Evolutionary conservation across 768 basidiomycete genomes (phyloP), one percentile per base, ranked within the genome.

Genomic region (Artomyces pyxidatus): DNA sequence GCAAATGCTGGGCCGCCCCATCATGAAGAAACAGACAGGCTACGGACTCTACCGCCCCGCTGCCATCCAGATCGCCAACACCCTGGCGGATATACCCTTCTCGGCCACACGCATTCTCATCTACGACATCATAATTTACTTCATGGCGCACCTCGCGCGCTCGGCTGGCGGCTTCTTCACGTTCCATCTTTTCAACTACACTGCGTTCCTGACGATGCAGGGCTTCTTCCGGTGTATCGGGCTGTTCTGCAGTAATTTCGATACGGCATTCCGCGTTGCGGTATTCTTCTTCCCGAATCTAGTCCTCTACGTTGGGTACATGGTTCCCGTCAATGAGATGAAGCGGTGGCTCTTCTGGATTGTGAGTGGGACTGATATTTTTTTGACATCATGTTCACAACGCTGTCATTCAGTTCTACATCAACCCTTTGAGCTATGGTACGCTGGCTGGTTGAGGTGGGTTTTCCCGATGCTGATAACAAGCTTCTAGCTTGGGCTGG

Each of bases 321-420:
- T 81, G 51, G 76, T 88, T 47, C 83, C 83, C 0, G 72, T 77
- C 6, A 71, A 71, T 56, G 70, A 73, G 51, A 86, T 88, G 84
- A 86, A 88, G 61, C 71, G 85, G 39, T 90, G 85, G 85, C 63
- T 93, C 6, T 88, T 90, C 70, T 92, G 89, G 89, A 83, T 90
- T 29, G 83, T 83, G 57, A 54, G 81, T 71, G 3, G 2, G 14
- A 6, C 25, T 29, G n/a, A 22, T 38, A 14, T 25, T 12, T 16
- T 80, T 9, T 0, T 10, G 6, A 32, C n/a, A n/a, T n/a, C n/a
- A n/a, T n/a, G 22, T 50, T 21, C 16, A 38, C 26, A 19, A 23
- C 19, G n/a, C 49, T 6, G n/a, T 23, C 37, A 73, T 77, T 86
- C 41, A 80, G 82, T 88, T 75, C 69, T 92, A 92, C 65, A 63